These are phyloP conservation scores for Pestalotiopsis sp. DNA, from an alignment of 2,329 filamentous ascomycete species.

Conservation along the genomic window DNA sequence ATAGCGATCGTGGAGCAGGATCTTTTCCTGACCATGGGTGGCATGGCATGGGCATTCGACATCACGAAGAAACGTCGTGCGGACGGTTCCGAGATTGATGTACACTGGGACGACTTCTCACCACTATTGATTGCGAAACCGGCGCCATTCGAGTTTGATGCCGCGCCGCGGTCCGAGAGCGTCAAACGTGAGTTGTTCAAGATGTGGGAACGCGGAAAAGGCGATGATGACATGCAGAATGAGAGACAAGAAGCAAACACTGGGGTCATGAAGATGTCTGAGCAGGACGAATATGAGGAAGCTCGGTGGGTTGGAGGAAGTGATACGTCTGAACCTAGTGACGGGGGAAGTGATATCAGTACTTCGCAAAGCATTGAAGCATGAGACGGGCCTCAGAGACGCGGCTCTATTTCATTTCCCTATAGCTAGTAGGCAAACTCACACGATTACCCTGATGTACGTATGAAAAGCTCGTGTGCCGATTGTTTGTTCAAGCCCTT, in stretches of 20 bases:
- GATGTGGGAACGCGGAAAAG: conserved; percentile 38
- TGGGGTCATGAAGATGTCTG: neutral
- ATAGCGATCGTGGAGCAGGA: conserved; percentile 41
- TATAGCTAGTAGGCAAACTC: no score
- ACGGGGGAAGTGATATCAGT: neutral
- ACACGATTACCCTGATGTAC: no score
- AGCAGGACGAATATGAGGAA: neutral
- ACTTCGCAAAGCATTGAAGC: neutral
- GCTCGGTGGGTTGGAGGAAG: neutral
- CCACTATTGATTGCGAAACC: conserved; percentile 46
- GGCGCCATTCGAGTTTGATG: conserved; percentile 37
- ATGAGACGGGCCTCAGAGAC: neutral
- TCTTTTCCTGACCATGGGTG: conserved; percentile 39
- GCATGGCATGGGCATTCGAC: conserved; percentile 36
- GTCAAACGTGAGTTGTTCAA: conserved; percentile 24
- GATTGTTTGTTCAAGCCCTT: neutral
- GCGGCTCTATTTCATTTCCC: neutral
- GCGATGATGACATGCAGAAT: conserved; percentile 30
- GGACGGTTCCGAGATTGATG: conserved; percentile 31
- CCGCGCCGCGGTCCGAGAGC: conserved; percentile 26
- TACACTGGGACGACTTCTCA: conserved; percentile 45
- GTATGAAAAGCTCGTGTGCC: neutral
- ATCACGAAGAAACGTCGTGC: conserved; percentile 27
- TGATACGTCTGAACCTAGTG: conserved; percentile 7
- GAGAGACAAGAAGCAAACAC: conserved; percentile 15